Conservation (phyloP, 1,284 basidiomycete species). For the Sanghuangporus baumii region DNA sequence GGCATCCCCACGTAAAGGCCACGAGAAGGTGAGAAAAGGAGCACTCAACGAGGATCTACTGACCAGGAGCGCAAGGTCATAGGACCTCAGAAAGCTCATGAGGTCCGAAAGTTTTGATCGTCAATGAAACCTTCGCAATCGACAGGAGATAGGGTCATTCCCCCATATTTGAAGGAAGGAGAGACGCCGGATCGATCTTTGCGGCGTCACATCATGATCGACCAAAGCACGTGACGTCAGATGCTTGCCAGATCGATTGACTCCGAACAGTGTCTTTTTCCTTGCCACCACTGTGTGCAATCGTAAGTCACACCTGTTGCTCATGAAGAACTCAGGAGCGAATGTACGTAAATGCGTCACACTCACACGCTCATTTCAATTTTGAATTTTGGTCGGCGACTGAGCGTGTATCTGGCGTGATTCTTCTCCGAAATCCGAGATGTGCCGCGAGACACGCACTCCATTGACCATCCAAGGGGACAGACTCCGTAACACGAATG, state of each 20-base stretch:
- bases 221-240: not conserved
- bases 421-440: not conserved
- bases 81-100: not conserved
- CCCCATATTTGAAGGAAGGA: not conserved
- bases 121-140: not conserved
- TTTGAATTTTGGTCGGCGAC: not conserved
- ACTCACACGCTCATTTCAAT: not conserved
- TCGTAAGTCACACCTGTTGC: too few relatives aligned
- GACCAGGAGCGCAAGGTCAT: not conserved
- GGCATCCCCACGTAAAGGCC: not conserved
- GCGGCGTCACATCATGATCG: not conserved
- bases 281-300: too few relatives aligned
- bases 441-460: not conserved
- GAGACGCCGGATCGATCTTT: not conserved
- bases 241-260: too few relatives aligned
- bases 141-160: not conserved
- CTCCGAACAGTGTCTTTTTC: too few relatives aligned
- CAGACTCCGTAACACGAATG: not conserved
- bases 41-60: not conserved
- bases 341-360: not conserved
- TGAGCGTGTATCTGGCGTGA: not conserved
- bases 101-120: not conserved
- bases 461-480: not conserved
- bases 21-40: not conserved
- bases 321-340: not conserved